These are phyloP conservation scores for Brettanomyces custersianus DNA, from an alignment of 805 yeast species.

Conservation along the genomic window DNA sequence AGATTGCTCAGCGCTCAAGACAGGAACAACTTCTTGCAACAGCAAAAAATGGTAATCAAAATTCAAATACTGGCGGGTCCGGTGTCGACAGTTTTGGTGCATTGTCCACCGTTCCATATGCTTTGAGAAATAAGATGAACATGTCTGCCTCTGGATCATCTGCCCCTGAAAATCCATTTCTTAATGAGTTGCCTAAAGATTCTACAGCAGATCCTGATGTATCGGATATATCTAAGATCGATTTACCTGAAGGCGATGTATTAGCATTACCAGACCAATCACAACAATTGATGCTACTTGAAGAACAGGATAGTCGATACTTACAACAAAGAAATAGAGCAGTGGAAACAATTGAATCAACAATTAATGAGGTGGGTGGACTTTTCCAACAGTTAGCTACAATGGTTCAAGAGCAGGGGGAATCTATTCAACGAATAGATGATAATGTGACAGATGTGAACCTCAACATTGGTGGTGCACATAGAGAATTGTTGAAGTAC, in stretches of 20 bases:
- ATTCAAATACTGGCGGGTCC: not conserved
- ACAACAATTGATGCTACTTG: constrained; percentile 71
- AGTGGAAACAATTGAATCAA: constrained; percentile 93
- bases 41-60: constrained; percentile 19
- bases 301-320: constrained; percentile 72
- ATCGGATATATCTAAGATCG: constrained; percentile 4
- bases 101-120: constrained; percentile 17
- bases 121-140: constrained; percentile 12
- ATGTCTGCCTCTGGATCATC: not conserved
- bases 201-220: constrained; percentile 16
- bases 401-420: constrained; percentile 97
- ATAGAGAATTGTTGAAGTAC: constrained; percentile 83
- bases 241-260: constrained; percentile 37
- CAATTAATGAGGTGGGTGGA: constrained; percentile 93
- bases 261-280: constrained; percentile 79
- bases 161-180: constrained; percentile 30
- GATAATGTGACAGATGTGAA: constrained; percentile 90
- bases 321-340: constrained; percentile 80
- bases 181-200: constrained; percentile 15
- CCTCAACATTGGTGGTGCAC: constrained; percentile 87
- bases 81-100: constrained; percentile 7
- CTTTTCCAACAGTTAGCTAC: constrained; percentile 91
- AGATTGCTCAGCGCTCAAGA: constrained; percentile 68
- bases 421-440: constrained; percentile 90
- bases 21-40: constrained; percentile 75